Evolutionary conservation across 805 yeast species (phyloP).

Genomic region (Metschnikowia cubensis): DNA sequence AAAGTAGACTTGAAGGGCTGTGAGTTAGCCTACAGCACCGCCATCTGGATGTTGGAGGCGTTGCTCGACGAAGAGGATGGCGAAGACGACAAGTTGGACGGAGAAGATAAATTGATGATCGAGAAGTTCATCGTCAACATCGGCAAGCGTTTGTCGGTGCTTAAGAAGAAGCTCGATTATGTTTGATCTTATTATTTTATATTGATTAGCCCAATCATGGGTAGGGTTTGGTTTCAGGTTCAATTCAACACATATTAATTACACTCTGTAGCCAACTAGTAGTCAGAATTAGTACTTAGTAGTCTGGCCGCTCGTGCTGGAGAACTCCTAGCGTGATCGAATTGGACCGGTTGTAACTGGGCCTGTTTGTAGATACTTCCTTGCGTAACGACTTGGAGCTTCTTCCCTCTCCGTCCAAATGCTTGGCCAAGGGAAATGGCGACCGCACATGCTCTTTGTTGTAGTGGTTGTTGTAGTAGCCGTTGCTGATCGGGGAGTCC

Average conservation of each 20-base stretch:
- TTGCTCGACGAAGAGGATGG: conserved; percentile 49
- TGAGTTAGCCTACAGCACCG: conserved; percentile 84
- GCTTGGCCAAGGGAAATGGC: conserved; percentile 41
- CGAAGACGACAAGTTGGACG: conserved; percentile 50
- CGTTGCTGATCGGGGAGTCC: conserved; percentile 7
- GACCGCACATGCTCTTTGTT: conserved; percentile 40
- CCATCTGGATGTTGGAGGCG: conserved; percentile 94
- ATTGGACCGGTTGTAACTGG: conserved; percentile 33
- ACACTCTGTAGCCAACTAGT: background rate
- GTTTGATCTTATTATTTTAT: conserved; percentile 4
- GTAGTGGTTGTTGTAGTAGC: conserved; percentile 43
- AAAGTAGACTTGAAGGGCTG: conserved; percentile 73
- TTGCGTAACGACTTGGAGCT: background rate
- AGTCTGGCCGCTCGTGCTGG: conserved; percentile 22
- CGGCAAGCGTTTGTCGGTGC: conserved; percentile 69
- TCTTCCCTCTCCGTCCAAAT: conserved; percentile 32
- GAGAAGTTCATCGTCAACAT: conserved; percentile 80
- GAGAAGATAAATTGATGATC: conserved; percentile 69
- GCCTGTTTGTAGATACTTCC: conserved; percentile 14
- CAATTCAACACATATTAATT: background rate
- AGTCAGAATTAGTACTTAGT: background rate
- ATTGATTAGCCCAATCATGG: background rate
- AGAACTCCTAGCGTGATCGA: conserved; percentile 39
- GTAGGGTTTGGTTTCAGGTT: conserved; percentile 5
- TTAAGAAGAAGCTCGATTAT: conserved; percentile 52